Base-by-base conservation (phyloP, 306 rosid genomes). In the Lithocarpus polystachyus region DNA sequence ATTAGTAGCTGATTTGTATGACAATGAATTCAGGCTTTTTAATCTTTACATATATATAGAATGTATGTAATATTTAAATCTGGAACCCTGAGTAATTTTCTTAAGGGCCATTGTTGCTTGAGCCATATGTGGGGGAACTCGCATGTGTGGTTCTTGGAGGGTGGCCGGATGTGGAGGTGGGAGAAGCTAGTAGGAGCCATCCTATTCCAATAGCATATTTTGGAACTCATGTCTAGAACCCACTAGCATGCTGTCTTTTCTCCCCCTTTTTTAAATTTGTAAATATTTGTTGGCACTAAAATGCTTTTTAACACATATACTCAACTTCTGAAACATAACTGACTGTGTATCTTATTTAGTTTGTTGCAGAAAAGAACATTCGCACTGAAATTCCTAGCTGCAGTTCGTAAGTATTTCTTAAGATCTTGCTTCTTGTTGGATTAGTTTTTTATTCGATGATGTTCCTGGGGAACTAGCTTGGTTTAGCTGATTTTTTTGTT, bases 351-450 rank as follows among this genome's bases (percentile, higher is more conserved):
- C 74, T 74, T 80, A 55, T 86, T 31, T 73, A 94, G 98, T 40
- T 80, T 74, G 78, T 92, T 83, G 89, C 97, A 78, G 92, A 89
- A 71, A 90, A 83, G 81, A 88, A 76, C 68, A 86, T 90, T 61
- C 55, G 82, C 83, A 84, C 82, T 1, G 95, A 92, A 74, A 83
- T 92, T 83, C 97, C 98, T 5, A 76, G 88, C 85, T 82, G 43
- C 78, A 88, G 83, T 81, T 72, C 82, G 98, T 94, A 85, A 92
- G 98, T 89, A 73, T 78, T 71, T 22, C 79, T 79, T 48, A 37
- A 80, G 65, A 69, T 82, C 72, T 68, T 68, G 31, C 76, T 68
- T 68, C 73, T 75, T 43, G 67, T 59, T 68, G 53, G 71, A 56
- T 18, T 68, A 64, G 71, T 75, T 84, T 78, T 73, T 23, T 43